Evolutionary conservation across 495 filamentous ascomycete species (phyloP).

Genomic region (Diplogelasinospora grovesii): DNA sequence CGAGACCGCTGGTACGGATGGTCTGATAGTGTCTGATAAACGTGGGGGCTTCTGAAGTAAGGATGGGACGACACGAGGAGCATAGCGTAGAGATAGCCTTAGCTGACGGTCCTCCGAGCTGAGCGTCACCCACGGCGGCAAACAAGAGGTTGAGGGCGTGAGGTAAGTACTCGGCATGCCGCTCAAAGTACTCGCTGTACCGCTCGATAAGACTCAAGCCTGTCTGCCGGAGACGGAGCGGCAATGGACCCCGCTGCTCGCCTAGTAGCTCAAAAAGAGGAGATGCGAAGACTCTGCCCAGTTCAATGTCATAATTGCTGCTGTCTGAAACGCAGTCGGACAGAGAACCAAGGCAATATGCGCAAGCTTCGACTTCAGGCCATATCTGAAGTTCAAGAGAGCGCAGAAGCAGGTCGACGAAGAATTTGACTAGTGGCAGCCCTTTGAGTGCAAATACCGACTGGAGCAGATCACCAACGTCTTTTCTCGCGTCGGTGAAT

Average conservation of each 20-base stretch:
- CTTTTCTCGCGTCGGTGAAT: slow-evolving; percentile 72
- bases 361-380: slow-evolving; percentile 70
- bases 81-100: slow-evolving; percentile 75
- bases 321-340: slow-evolving; percentile 70
- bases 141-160: slow-evolving; percentile 78
- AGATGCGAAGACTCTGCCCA: slow-evolving; percentile 64
- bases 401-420: slow-evolving; percentile 56
- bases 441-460: slow-evolving; percentile 68
- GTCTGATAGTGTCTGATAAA: slow-evolving; percentile 73
- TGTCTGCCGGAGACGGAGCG: slow-evolving; percentile 67
- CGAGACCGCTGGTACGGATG: slow-evolving; percentile 51
- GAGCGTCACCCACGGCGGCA: slow-evolving; percentile 57
- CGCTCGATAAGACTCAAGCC: slow-evolving; percentile 69
- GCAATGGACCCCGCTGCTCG: slow-evolving; percentile 41
- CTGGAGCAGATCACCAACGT: slow-evolving; percentile 75
- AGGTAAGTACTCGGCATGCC: slow-evolving; percentile 62
- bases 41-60: slow-evolving; percentile 63
- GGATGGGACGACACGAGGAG: slow-evolving; percentile 64
- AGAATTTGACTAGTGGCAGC: slow-evolving; percentile 57
- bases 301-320: slow-evolving; percentile 53
- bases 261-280: slow-evolving; percentile 53
- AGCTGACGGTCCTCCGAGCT: slow-evolving; percentile 66
- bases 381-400: slow-evolving; percentile 57
- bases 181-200: slow-evolving; percentile 77
- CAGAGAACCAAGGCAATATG: slow-evolving; percentile 72